Percentiles rank a stretch among this genome's conserved stretches.
phyloP scores from a whole-genome alignment of 306 rosid genomes.

The Quercus agrifolia region DNA sequence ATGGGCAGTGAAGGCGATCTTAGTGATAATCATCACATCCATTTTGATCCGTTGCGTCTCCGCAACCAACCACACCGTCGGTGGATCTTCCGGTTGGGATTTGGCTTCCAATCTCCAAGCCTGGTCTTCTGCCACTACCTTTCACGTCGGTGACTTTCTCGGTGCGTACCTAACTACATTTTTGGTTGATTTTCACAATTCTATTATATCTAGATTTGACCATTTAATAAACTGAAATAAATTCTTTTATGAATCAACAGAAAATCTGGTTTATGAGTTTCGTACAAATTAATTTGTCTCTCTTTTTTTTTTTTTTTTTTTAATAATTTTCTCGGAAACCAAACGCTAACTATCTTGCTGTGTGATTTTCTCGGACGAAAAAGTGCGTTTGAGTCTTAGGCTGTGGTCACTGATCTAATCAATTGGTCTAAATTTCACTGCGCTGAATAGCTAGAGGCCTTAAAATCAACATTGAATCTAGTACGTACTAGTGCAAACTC shows the following conservation, averaged over 20 bases:
- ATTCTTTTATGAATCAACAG: not conserved
- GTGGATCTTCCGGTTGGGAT: constrained; percentile 79
- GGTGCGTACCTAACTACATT: constrained; percentile 31
- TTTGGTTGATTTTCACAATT: not conserved
- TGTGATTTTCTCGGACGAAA: not conserved
- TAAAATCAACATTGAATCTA: too few relatives aligned
- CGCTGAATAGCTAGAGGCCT: too few relatives aligned
- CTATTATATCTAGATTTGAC: not conserved
- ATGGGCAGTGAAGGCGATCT: constrained; percentile 52
- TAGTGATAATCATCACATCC: constrained; percentile 43
- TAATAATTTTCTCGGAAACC: not conserved
- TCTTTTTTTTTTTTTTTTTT: not conserved
- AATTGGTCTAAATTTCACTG: too few relatives aligned
- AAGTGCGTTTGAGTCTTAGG: not conserved
- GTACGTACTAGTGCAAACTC: too few relatives aligned
- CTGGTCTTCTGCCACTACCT: constrained; percentile 49
- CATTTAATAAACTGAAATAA: not conserved
- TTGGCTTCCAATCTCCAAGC: constrained; percentile 44
- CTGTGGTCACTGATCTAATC: not conserved
- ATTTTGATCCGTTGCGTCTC: constrained; percentile 52
- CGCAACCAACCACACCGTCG: constrained; percentile 57
- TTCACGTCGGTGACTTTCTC: constrained; percentile 61
- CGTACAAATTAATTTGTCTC: too few relatives aligned
- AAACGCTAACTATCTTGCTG: not conserved
- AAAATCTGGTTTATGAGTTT: not conserved